Base-by-base conservation (phyloP, 345 rosid species). In the Pugionium cornutum region DNA sequence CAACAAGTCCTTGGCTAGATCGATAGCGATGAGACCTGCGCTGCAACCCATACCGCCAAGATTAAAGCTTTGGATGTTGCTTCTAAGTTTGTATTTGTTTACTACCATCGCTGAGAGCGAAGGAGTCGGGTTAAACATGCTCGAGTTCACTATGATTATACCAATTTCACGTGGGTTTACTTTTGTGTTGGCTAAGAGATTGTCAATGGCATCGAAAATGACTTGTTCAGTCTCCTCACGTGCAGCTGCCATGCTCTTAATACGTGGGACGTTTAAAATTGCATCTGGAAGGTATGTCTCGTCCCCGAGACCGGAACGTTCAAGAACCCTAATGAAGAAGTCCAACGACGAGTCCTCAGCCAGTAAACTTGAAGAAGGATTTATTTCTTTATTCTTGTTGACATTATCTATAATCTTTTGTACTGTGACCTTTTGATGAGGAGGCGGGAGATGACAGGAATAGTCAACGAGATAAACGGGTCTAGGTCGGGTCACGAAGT, bases 211-310 rank as follows among this genome's bases (percentile, higher is more conserved):
- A 45, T 92, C 92, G 61, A 80, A 87, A 83, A 92, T 87, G 72
- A 87, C 98, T 83, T 87, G 86, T 70, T 92, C 85, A 35, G 98
- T 81, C 73, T 92, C 98, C 46, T 80, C 80, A 26, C 96, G 82
- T 2, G 96, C 96, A 9, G 84, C 89, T 0, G 78, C 85, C 88
- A 87, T 89, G n/a, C 85, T 83, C 2, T 87, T 89, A n/a, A 75
- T 60, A 4, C 88, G 90, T 4, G 98, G 98, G 6, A 87, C 48
- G 6, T 27, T 62, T 61, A 74, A 83, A 84, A 92, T 58, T 5
- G 89, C 81, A 49, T 87, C 80, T 2, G 98, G 92, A 5, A 70
- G 73, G 62, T 78, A 83, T 0, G 98, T 91, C 62, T 89, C 96
- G 3, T 91, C 95, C 4, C 98, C 98, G 0, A 92, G 92, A 10